Base-by-base conservation (phyloP, 2,329 filamentous ascomycete genomes). In the Xylariaceae sp. region DNA sequence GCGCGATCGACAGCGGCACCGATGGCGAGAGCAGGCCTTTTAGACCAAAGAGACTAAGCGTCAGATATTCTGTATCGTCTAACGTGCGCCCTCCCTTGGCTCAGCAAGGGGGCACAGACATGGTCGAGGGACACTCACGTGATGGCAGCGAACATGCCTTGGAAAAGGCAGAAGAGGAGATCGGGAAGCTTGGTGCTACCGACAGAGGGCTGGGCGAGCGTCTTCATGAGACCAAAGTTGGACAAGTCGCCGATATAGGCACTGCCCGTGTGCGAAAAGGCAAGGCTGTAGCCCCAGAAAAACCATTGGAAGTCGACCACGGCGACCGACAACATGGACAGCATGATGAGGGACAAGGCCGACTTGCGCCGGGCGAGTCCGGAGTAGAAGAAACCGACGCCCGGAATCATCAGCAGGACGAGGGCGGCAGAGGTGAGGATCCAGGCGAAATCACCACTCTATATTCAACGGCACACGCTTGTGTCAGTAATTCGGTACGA, bases 361-460 rank as follows among this genome's bases (percentile, higher is more conserved):
- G 87, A 94, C 69, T 94, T 95, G 62, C 88, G 80, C 40, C 88
- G 81, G 12, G 88, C 87, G 12, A 94, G 81, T 48, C 88, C 88
- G 30, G 85, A 90, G 71, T 95, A 95, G 74, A 94, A 94, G 73
- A 94, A 92, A 37, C 87, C 88, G 57, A 94, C 88, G 41, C 88
- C 88, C 26, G 88, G 88, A 61, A 94, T 88, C 88, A 94, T 94
- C 59, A 94, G 79, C 52, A 94, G 71, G 41, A 94, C 88, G 34
- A 94, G 77, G 12, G 85, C 86, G 3, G 87, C 76, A 23, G 78
- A 79, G 37, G 79, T 78, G 55, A 88, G 70, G 58, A 94, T 77
- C 82, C 86, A 95, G 41, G 83, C 78, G 56, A 94, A 79, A 66
- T 94, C 80, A 57, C 88, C 88, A 43, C 81, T 74, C 82, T 90